Percentiles rank a stretch among this genome's conserved stretches.
These are phyloP conservation scores for Geotrichum reessii DNA, from an alignment of 1,139 yeast species.

Conservation along the genomic window DNA sequence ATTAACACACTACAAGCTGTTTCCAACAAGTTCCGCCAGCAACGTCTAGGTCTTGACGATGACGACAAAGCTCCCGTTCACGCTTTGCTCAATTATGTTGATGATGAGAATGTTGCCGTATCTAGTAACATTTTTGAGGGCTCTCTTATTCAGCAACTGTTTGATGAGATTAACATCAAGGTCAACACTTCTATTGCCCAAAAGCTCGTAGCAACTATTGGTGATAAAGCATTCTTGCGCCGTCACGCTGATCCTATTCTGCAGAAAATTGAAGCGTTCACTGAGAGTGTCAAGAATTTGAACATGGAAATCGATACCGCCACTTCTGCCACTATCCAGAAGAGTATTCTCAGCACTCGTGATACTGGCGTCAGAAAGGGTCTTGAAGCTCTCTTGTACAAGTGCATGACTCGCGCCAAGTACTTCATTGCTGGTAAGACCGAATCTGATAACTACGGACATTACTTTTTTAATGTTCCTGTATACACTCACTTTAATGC, in stretches of 20 bases:
- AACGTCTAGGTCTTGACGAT: slow-evolving; percentile 46
- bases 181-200: slow-evolving; percentile 87
- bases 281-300: slow-evolving; percentile 59
- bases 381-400: slow-evolving; percentile 71
- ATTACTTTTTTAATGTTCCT: slow-evolving; percentile 76
- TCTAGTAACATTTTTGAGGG: slow-evolving; percentile 64
- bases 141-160: slow-evolving; percentile 51
- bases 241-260: slow-evolving; percentile 82
- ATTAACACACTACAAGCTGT: slow-evolving; percentile 58
- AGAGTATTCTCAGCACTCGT: slow-evolving; percentile 59
- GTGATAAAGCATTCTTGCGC: slow-evolving; percentile 77
- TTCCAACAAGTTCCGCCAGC: slow-evolving; percentile 67
- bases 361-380: slow-evolving; percentile 65
- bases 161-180: slow-evolving; percentile 72
- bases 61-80: slow-evolving; percentile 45
- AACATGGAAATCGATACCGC: slow-evolving; percentile 63
- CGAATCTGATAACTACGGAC: slow-evolving; percentile 67
- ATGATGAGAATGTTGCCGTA: slow-evolving; percentile 74
- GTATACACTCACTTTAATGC: slow-evolving; percentile 90
- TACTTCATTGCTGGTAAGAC: slow-evolving; percentile 85
- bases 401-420: slow-evolving; percentile 79
- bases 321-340: slow-evolving; percentile 65
- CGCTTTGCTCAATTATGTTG: slow-evolving; percentile 71
- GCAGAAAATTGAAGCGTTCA: slow-evolving; percentile 75
- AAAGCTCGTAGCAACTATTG: slow-evolving; percentile 65